These are phyloP conservation scores for Boechera retrofracta DNA, from an alignment of 345 rosid genomes.

Conservation along the genomic window DNA sequence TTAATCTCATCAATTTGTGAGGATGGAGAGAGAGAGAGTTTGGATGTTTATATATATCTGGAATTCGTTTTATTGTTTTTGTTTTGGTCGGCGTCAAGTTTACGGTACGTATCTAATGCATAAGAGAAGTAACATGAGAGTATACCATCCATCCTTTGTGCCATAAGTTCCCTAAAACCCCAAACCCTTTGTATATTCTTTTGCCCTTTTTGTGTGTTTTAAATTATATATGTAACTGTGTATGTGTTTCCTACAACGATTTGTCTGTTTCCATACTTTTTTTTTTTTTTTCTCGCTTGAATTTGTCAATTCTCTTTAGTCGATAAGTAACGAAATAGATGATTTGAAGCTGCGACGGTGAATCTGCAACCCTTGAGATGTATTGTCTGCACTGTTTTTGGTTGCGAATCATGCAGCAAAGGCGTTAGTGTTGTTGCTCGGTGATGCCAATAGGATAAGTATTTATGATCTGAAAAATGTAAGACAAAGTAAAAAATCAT, in stretches of 20 bases:
- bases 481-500: no score
- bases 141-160: slow-evolving; percentile 35
- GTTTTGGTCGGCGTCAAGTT: slow-evolving; percentile 33
- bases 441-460: no score
- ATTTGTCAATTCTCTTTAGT: not conserved
- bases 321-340: not conserved
- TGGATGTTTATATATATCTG: slow-evolving; percentile 35
- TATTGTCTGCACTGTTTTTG: not conserved
- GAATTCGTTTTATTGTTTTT: not conserved
- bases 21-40: slow-evolving; percentile 25
- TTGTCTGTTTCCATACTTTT: not conserved
- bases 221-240: slow-evolving; percentile 36
- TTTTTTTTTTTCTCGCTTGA: not conserved
- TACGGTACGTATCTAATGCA: slow-evolving; percentile 19
- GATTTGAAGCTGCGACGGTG: not conserved
- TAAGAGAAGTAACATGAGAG: slow-evolving; percentile 30
- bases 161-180: slow-evolving; percentile 28
- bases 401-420: no score
- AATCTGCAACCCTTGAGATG: no score
- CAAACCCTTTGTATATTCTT: slow-evolving; percentile 43
- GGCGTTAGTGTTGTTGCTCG: no score
- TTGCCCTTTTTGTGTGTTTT: slow-evolving; percentile 24
- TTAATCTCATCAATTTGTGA: slow-evolving; percentile 33
- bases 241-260: slow-evolving; percentile 20
- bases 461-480: no score